These are phyloP conservation scores for Erodium maritimum DNA, from an alignment of 345 rosid genomes.

Conservation along the genomic window DNA sequence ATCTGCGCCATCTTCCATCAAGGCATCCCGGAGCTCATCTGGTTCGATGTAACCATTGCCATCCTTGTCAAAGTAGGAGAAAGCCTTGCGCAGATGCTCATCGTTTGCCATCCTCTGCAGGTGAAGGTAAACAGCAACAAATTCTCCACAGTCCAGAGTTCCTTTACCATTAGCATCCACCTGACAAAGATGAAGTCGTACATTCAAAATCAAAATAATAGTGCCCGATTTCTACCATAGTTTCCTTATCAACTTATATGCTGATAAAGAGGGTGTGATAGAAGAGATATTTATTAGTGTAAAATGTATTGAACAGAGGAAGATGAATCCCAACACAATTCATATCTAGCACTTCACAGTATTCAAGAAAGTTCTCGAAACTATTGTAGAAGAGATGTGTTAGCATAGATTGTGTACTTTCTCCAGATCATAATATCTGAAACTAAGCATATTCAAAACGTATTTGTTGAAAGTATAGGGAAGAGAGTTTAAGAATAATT, in stretches of 20 bases:
- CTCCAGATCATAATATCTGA: too few relatives aligned
- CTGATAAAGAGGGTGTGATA: too few relatives aligned
- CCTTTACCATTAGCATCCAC: constrained; percentile 93
- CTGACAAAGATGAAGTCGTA: constrained; percentile 32
- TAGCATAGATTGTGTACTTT: background rate
- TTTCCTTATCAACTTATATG: background rate
- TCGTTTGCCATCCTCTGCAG: constrained; percentile 89
- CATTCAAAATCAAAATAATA: constrained; percentile 4
- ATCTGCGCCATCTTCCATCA: constrained; percentile 94
- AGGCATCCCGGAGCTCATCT: constrained; percentile 75
- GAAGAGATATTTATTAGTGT: too few relatives aligned
- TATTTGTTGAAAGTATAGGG: too few relatives aligned
- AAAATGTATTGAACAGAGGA: too few relatives aligned
- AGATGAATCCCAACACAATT: too few relatives aligned
- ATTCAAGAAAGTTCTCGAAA: too few relatives aligned
- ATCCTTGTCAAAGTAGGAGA: constrained; percentile 96
- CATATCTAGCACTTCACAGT: too few relatives aligned
- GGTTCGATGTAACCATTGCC: constrained; percentile 82
- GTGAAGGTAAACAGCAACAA: constrained; percentile 82
- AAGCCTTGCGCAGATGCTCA: constrained; percentile 93
- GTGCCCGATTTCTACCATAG: background rate
- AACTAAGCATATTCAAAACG: too few relatives aligned
- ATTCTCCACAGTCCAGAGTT: constrained; percentile 80
- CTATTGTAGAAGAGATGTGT: background rate
- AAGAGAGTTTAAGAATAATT: background rate